These are phyloP conservation scores for Pseudogymnoascus sp. DNA, from an alignment of 2,329 filamentous ascomycete species.

Conservation along the genomic window DNA sequence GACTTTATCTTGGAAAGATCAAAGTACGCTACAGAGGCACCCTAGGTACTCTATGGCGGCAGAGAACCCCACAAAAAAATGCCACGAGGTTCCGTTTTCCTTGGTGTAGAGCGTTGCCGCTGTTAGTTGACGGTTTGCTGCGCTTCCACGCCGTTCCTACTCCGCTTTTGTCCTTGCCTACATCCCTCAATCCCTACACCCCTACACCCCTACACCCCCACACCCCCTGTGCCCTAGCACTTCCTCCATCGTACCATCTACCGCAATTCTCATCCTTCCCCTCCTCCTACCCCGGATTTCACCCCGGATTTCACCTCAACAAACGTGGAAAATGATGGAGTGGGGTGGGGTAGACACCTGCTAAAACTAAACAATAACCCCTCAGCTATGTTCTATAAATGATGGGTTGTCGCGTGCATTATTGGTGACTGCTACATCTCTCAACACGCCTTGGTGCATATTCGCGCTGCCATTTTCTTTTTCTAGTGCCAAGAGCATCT, in stretches of 20 bases:
- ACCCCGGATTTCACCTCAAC: background rate
- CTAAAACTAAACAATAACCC: background rate
- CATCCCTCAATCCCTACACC: background rate
- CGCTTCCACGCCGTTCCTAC: background rate
- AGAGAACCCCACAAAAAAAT: background rate
- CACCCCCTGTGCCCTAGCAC: background rate
- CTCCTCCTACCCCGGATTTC: background rate
- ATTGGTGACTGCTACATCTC: background rate
- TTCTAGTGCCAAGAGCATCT: background rate
- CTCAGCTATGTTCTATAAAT: background rate
- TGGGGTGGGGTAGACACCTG: background rate
- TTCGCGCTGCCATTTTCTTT: background rate
- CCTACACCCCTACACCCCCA: too few species aligned
- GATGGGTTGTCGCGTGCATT: background rate
- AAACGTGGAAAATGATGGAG: background rate
- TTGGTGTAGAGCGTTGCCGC: background rate
- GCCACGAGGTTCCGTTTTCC: background rate
- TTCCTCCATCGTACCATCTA: background rate
- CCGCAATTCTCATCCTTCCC: background rate
- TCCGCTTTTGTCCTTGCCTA: background rate
- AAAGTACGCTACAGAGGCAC: background rate
- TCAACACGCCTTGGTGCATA: background rate
- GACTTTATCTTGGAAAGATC: background rate
- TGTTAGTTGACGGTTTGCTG: background rate
- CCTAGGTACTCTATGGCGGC: background rate